These are phyloP conservation scores for Psidium friedrichsthalianum DNA, from an alignment of 345 rosid genomes.

Conservation along the genomic window DNA sequence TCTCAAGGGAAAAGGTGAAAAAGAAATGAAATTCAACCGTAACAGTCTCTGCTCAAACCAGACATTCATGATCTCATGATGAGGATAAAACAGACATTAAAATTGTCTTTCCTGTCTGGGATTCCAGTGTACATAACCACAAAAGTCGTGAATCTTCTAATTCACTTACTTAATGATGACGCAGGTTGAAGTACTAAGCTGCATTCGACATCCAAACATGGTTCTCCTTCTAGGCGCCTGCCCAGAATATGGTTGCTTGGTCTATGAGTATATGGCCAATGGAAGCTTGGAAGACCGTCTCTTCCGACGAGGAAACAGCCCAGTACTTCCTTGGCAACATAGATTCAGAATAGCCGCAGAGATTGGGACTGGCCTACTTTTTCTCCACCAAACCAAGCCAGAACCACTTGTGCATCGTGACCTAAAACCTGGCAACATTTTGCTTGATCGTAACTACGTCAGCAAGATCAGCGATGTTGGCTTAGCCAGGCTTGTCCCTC, in stretches of 20 bases:
- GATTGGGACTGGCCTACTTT: slow-evolving; percentile 72
- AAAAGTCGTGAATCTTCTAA: not conserved
- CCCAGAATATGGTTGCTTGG: slow-evolving; percentile 80
- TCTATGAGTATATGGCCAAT: slow-evolving; percentile 82
- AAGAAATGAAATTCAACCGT: not conserved
- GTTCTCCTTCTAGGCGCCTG: slow-evolving; percentile 93
- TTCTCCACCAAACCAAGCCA: slow-evolving; percentile 88
- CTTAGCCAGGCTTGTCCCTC: slow-evolving; percentile 88
- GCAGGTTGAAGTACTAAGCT: slow-evolving; percentile 67
- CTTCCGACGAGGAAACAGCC: slow-evolving; percentile 36
- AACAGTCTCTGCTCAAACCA: not conserved
- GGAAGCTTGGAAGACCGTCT: slow-evolving; percentile 88
- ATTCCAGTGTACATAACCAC: not conserved
- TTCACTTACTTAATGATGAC: not conserved
- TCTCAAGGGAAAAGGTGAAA: not conserved
- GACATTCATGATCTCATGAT: not conserved
- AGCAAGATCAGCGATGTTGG: slow-evolving; percentile 96
- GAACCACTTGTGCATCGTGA: slow-evolving; percentile 94
- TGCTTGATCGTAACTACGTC: slow-evolving; percentile 64
- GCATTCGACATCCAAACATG: slow-evolving; percentile 92
- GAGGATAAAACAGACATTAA: not conserved
- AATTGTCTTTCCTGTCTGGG: not conserved
- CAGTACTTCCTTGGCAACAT: slow-evolving; percentile 59
- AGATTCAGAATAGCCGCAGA: slow-evolving; percentile 77
- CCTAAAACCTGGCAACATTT: slow-evolving; percentile 81